These are phyloP conservation scores for Warburgia ugandensis DNA, from an alignment of 164 flowering plant genomes.

Conservation along the genomic window DNA sequence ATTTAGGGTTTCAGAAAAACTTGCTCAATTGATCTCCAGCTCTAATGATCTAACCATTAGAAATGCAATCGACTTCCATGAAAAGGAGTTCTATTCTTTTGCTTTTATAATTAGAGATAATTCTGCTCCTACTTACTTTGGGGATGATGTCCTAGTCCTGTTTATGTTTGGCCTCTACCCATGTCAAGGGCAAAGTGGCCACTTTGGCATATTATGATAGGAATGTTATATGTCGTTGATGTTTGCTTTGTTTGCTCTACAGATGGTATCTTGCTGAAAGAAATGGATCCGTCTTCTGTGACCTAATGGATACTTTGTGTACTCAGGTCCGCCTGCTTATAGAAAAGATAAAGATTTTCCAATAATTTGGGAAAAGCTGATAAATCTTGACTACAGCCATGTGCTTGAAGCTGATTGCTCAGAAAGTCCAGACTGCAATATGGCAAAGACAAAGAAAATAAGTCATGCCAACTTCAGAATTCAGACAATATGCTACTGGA, in stretches of 20 bases:
- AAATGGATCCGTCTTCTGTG: constrained; percentile 77
- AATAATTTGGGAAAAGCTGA: constrained; percentile 74
- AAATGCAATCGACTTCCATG: too few relatives aligned
- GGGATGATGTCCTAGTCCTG: too few relatives aligned
- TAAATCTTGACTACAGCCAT: constrained; percentile 71
- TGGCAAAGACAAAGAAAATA: constrained; percentile 66
- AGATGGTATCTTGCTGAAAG: constrained; percentile 93
- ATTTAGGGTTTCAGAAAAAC: too few relatives aligned
- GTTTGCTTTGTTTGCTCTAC: constrained; percentile 10
- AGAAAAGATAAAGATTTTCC: constrained; percentile 86
- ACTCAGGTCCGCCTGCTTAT: constrained; percentile 97
- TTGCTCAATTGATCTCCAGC: too few relatives aligned
- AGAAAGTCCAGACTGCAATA: constrained; percentile 84
- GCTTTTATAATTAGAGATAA: too few relatives aligned
- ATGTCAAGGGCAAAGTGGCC: too few relatives aligned
- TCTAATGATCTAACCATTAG: too few relatives aligned
- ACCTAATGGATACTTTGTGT: constrained; percentile 83
- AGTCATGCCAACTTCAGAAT: constrained; percentile 49
- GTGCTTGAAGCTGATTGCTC: constrained; percentile 96
- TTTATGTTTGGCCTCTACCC: too few relatives aligned
- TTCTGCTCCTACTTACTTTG: too few relatives aligned
- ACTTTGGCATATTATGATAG: too few relatives aligned
- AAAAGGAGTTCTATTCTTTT: too few relatives aligned
- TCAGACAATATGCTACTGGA: constrained; percentile 44
- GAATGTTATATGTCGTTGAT: too few relatives aligned